Base-by-base conservation (phyloP, 2,329 filamentous ascomycete genomes). In the Zymoseptoria pseudotritici region DNA sequence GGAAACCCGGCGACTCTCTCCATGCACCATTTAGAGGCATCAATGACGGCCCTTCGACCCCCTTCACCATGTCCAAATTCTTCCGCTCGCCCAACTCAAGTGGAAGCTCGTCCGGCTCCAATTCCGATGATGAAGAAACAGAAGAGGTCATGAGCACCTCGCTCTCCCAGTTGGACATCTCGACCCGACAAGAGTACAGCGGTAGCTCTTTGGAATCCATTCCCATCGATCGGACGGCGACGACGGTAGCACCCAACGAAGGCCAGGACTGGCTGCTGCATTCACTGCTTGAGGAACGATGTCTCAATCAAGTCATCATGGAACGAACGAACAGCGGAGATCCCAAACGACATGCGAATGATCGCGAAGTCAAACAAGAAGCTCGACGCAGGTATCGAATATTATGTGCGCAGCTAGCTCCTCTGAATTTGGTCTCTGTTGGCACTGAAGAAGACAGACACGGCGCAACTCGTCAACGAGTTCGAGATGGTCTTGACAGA, bases 221-320 rank as follows among this genome's bases (percentile, higher is more conserved):
- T 19, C 50, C 59, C 19, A n/a, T 60, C 42, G 56, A 58, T 24
- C 54, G 57, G 13, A 55, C 58, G n/a, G 58, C 50, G 17, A 22
- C 42, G 9, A 22, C 31, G 50, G 59, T 52, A 19, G 50, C 36
- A 10, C 49, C 54, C 3, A 42, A 50, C 9, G 54, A 51, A 9
- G 59, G 55, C 20, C 63, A 67, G 36, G 74, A 78, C 57, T 64
- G 77, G 13, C 62, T 79, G 10, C 63, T 80, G 4, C 77, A 79
- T 64, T 73, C 78, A 2, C 62, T 80, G 21, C 68, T 80, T 1
- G 78, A 80, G 65, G 74, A 78, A 52, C 73, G 75, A 56, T 76
- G 76, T 42, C 63, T 76, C 9, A 69, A 68, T 26, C 71, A 78
- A 55, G 75, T 76, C 22, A 24, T 53, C 7, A 26, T 10, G 22